Conservation (phyloP, 1,284 basidiomycete genomes). For the Sanghuangporus weigelae region DNA sequence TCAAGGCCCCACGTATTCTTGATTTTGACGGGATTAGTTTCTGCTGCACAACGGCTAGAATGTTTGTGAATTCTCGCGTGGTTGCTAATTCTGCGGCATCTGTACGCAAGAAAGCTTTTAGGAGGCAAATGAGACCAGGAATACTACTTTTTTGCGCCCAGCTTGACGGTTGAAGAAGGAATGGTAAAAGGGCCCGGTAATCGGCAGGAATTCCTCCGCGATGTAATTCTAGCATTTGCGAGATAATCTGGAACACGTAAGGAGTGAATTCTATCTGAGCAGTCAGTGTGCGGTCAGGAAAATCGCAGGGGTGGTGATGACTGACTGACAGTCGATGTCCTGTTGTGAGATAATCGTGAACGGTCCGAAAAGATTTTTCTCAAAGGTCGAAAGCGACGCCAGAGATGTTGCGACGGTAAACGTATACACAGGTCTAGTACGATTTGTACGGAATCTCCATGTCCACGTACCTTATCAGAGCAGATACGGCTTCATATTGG, state of each 20-base stretch:
- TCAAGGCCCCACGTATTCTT: slow-evolving; percentile 94
- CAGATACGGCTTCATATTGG: slow-evolving; percentile 94
- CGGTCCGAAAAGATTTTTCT: slow-evolving; percentile 79
- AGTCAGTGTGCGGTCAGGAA: not conserved
- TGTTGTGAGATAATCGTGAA: slow-evolving; percentile 87
- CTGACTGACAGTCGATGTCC: slow-evolving; percentile 82
- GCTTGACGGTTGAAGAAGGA: slow-evolving; percentile 80
- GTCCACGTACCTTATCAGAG: slow-evolving; percentile 68
- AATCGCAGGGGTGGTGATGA: slow-evolving; percentile 14
- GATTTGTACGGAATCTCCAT: not conserved
- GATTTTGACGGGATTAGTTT: slow-evolving; percentile 77
- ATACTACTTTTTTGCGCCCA: slow-evolving; percentile 97
- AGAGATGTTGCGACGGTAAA: slow-evolving; percentile 76
- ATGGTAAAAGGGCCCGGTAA: slow-evolving; percentile 84
- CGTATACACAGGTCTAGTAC: slow-evolving; percentile 33
- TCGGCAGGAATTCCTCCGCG: slow-evolving; percentile 60
- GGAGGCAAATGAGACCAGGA: slow-evolving; percentile 85
- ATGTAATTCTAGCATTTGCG: slow-evolving; percentile 92
- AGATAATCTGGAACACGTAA: slow-evolving; percentile 95
- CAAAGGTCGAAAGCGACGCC: slow-evolving; percentile 68
- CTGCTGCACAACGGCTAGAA: slow-evolving; percentile 91
- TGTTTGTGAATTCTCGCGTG: slow-evolving; percentile 68
- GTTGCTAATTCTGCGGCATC: slow-evolving; percentile 70
- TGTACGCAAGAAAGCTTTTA: slow-evolving; percentile 79
- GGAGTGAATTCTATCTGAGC: slow-evolving; percentile 84